Base-by-base conservation (phyloP, 176 grass and related monocot species). In the Oryza glumipatula region DNA sequence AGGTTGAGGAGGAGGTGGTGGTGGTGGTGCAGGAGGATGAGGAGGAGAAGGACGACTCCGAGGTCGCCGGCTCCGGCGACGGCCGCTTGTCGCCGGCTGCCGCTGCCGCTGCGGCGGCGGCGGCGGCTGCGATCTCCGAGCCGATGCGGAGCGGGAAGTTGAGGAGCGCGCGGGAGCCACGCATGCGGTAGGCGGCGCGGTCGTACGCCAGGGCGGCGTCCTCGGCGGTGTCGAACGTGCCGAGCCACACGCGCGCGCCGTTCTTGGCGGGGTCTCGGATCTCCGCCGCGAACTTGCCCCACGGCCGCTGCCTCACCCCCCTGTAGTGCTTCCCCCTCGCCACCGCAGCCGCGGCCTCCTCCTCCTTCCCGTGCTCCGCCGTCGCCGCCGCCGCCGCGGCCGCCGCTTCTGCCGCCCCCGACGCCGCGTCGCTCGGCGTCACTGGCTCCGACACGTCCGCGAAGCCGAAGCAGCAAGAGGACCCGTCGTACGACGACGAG, bases 241-340 rank as follows among this genome's bases (percentile, higher is more conserved):
- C 96, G 30, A 98, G 91, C 96, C 96, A 96, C 12, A 99, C 90
- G 32, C 97, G 87, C 15, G 97, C 97, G 38, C 94, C 97, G 94
- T 99, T 96, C 81, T 84, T 96, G n/a, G 92, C 90, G 16, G 94
- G 94, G 72, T 99, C 97, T n/a, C 97, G 79, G 65, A 99, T 99
- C 86, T 99, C 97, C 49, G 97, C 94, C 7, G 97, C 97, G 86
- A 91, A 99, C 78, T 99, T 99, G 35, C 97, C 97, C 97, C 97
- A 99, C 14, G 94, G 94, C 60, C 97, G 90, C 92, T 92, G 97
- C 84, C 97, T 67, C 72, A 99, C 97, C 1, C 97, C 97, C 5
- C 92, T 51, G 84, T 94, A 99, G 82, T 94, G 90, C 82, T 92
- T 92, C 14, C 90, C 88, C 82, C 87, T 74, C 15, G 86, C 52